Base-by-base conservation (phyloP, 2,329 filamentous ascomycete genomes). In the Exserohilum turcica region DNA sequence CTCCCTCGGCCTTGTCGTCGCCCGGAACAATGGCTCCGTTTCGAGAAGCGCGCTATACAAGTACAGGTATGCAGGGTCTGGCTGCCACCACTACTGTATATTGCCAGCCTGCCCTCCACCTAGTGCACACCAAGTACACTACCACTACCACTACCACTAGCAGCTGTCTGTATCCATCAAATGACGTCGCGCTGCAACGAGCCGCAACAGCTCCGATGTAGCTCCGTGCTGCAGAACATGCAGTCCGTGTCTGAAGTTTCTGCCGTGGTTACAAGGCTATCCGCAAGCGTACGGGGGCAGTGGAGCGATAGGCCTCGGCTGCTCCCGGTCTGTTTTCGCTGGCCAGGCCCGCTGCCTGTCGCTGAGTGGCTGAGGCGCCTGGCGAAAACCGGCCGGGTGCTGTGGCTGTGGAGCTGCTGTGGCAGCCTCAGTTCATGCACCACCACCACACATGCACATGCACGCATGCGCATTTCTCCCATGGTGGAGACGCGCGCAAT, bases 401-500 rank as follows among this genome's bases (percentile, higher is more conserved):
- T 52, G 49, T 52, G 49, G 49, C 49, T 52, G 49, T 52, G 43
- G 49, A 52, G 49, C 49, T 42, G 43, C n/a, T 46, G 43, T 52
- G 35, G 49, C 36, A 47, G 49, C 49, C 38, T 47, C 49, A 48
- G 21, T 42, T 49, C 46, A 43, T 49, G 44, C 44, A 38, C 28
- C 21, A 27, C 21, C 21, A 24, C n/a, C n/a, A n/a, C n/a, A n/a
- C n/a, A n/a, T n/a, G n/a, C n/a, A 19, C 37, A 24, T 19, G 18
- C 37, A 31, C 9, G 3, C 29, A 10, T 31, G 13, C 29, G 13
- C 13, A 31, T 16, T 19, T 37, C 39, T 27, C 24, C 16, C n/a
- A 15, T 12, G 27, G 39, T 43, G 39, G 39, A 43, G 15, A 31
- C 39, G 9, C 7, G 29, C 28, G n/a, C 21, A 37, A 46, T 16